Evolutionary conservation across 352 stramenopile genomes (phyloP), one percentile per base, ranked within the genome.

Genomic region (Phytophthora pisi): DNA sequence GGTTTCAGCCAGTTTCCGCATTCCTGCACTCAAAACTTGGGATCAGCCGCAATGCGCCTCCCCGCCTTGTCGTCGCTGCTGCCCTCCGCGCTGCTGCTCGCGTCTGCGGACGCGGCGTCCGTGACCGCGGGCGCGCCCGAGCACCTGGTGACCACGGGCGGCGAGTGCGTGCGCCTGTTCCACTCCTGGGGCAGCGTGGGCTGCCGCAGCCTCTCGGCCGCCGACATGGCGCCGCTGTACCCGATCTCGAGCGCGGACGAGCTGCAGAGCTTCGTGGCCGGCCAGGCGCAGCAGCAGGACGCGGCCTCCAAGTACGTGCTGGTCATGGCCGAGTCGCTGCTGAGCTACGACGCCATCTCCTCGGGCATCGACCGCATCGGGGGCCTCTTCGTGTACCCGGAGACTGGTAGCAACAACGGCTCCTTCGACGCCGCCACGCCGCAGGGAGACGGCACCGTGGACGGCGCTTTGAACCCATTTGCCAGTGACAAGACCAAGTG

Each of bases 121-220:
- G 75, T 91, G 60, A 93, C 74, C 40, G 82, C 85, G 6, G 87
- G 87, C 36, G 64, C 75, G 18, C 82, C 87, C 0, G 78, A 91
- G 51, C 86, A 92, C 52, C 68, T 93, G n/a, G 34, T 88, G 13
- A 72, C 86, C 3, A 62, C 65, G 11, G 87, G 82, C 42, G 85
- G 85, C 53, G 82, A 93, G 63, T 95, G 85, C 61, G 84, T 92
- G 57, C 87, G 87, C 3, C 57, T 91, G 10, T 95, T 92, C 75
- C 87, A 95, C 75, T 88, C 84, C 8, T 51, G 50, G 28, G 87
- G 87, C 60, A 77, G 79, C 53, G 70, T 90, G 13, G 87, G 87
- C 13, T 93, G 87, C 70, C 83, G 78, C 63, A 89, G 74, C 38
- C 61, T 81, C 18, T 73, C 85, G 49, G 61, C 69, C 52, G 45